Percentiles rank a stretch among this genome's conserved stretches.
phyloP scores from a whole-genome alignment of 2,329 filamentous ascomycete species.

The Xylariaceae sp. region DNA sequence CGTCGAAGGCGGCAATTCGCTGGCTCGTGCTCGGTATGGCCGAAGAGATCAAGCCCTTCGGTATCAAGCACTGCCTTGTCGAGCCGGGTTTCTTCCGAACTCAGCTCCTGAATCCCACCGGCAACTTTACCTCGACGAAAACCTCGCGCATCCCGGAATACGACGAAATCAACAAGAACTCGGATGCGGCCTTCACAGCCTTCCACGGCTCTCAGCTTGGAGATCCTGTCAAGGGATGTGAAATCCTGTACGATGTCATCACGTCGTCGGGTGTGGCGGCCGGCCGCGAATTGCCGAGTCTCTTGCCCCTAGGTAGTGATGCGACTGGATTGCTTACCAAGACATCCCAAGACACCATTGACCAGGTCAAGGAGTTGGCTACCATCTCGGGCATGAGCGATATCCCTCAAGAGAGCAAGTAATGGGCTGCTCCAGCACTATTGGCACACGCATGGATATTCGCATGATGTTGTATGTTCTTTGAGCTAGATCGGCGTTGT shows the following conservation, averaged over 20 bases:
- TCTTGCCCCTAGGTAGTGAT: conserved; percentile 30
- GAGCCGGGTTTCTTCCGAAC: conserved; percentile 37
- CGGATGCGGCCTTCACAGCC: conserved; percentile 6
- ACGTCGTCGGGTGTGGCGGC: conserved; percentile 22
- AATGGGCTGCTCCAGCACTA: too few relatives aligned
- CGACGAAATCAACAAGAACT: conserved; percentile 9
- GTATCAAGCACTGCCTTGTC: conserved; percentile 32
- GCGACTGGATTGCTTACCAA: conserved; percentile 10
- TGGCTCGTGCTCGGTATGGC: conserved; percentile 19
- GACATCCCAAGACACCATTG: conserved; percentile 28
- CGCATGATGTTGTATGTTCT: too few relatives aligned
- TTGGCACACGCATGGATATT: too few relatives aligned
- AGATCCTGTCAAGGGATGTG: conserved; percentile 28
- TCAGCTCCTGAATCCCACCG: conserved; percentile 21
- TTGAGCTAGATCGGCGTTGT: too few relatives aligned
- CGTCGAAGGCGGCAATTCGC: conserved; percentile 34
- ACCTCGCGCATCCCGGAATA: conserved; percentile 14
- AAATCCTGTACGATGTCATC: conserved; percentile 31
- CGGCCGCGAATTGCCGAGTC: conserved; percentile 21
- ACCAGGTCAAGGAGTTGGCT: conserved; percentile 33
- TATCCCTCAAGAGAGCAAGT: background rate
- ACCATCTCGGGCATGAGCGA: conserved; percentile 27
- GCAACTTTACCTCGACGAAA: conserved; percentile 12
- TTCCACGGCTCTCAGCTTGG: conserved; percentile 24
- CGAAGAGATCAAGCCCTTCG: conserved; percentile 31